Percentiles rank a stretch among this genome's conserved stretches.
Evolutionary conservation across 495 filamentous ascomycete genomes (phyloP).

Genomic region (Apodospora peruviana): DNA sequence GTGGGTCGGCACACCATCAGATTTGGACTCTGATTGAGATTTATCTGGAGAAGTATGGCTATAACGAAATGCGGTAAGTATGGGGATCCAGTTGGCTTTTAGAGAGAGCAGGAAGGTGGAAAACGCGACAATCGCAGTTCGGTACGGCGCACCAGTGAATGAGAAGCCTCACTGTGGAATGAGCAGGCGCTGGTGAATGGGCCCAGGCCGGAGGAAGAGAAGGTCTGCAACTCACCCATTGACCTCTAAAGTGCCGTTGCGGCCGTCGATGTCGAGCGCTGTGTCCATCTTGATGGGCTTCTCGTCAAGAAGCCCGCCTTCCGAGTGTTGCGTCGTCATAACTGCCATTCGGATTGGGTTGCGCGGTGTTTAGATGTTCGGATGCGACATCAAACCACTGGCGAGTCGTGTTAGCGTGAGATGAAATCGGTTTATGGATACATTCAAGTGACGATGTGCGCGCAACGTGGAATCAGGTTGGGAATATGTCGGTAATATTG

Average conservation of each 20-base stretch:
- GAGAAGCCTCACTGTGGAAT: no score
- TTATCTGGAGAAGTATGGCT: constrained; percentile 13
- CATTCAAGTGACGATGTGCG: not conserved
- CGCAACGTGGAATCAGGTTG: not conserved
- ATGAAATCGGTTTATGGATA: not conserved
- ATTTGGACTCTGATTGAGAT: not conserved
- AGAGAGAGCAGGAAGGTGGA: not conserved
- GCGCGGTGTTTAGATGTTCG: constrained; percentile 11
- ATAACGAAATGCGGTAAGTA: constrained; percentile 1
- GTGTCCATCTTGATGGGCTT: constrained; percentile 45
- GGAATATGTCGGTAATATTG: not conserved
- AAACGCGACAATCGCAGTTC: not conserved
- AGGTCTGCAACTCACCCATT: constrained; percentile 25
- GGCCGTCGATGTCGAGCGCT: constrained; percentile 33
- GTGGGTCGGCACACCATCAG: constrained; percentile 3
- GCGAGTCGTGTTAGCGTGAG: not conserved
- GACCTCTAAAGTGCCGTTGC: constrained; percentile 16
- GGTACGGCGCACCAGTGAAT: constrained; percentile 1
- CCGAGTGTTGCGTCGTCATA: constrained; percentile 49
- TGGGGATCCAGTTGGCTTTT: not conserved
- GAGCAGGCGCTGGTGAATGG: not conserved
- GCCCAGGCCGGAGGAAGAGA: not conserved
- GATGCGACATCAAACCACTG: constrained; percentile 28
- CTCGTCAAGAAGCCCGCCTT: constrained; percentile 39
- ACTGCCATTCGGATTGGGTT: constrained; percentile 38